Evolutionary conservation across 352 stramenopile genomes (phyloP), one percentile per base, ranked within the genome.

Genomic region (Phytophthora multivora): DNA sequence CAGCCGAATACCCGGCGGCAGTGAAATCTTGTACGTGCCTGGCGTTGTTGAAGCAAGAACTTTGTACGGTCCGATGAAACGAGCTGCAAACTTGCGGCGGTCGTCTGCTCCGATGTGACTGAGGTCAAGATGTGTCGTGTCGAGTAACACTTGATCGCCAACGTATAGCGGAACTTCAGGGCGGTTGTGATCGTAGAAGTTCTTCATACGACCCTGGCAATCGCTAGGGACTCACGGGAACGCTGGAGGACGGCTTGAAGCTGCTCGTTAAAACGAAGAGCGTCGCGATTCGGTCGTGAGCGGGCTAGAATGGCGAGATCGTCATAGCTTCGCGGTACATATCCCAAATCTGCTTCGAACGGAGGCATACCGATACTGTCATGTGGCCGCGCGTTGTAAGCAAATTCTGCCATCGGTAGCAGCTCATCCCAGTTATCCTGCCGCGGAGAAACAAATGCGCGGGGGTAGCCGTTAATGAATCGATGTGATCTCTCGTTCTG

Each of bases 201-300:
- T 31, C 30, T 51, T 64, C 46, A 57, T 51, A 3, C 55, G 23
- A n/a, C 50, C 45, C 8, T 63, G 55, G 45, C 45, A 30, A 30
- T 40, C 54, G 46, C 8, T 50, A 26, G 1, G 55, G 45, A 5
- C 36, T n/a, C 9, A 51, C 56, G 51, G 45, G 46, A 15, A 63
- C n/a, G 45, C 30, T 12, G 19, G 12, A 47, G 26, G 9, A 63
- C 39, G 5, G 46, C 19, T 19, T 63, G n/a, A 15, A 57, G 46
- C 0, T n/a, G 15, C 5, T 64, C 47, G 1, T 48, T 12, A 23
- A 64, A 58, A 2, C 28, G 38, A 23, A 40, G 51, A 9, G 38
- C 47, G 13, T 12, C 7, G 12, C 15, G 25, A 28, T 28, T 36
- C 6, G 15, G 36, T 5, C 36, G 21, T 1, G 41, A 2, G 12